These are phyloP conservation scores for Boechera divaricarpa DNA, from an alignment of 345 rosid species.

Conservation along the genomic window DNA sequence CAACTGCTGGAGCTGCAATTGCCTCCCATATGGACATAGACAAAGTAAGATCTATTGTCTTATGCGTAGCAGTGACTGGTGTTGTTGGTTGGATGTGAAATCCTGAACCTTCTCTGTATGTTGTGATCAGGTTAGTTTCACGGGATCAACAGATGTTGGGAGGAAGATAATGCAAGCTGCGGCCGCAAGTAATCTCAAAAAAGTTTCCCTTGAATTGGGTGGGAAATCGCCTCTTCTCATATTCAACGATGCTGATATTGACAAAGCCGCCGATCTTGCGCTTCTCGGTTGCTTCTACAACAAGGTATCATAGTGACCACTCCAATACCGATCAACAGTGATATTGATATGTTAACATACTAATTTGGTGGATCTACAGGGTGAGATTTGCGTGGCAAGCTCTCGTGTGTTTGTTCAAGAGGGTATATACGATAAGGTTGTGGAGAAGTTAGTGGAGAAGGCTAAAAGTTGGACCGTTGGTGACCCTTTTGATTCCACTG, in stretches of 20 bases:
- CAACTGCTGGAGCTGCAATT: constrained; percentile 82
- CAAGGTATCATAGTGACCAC: constrained; percentile 50
- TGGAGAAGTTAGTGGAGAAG: constrained; percentile 58
- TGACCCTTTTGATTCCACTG: constrained; percentile 70
- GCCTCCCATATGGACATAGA: constrained; percentile 83
- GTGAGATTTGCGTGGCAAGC: constrained; percentile 75
- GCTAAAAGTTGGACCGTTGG: constrained; percentile 67
- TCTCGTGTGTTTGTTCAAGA: constrained; percentile 89
- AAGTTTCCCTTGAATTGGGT: constrained; percentile 76
- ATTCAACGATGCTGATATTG: constrained; percentile 76
- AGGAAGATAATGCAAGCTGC: constrained; percentile 74
- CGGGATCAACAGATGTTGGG: constrained; percentile 87
- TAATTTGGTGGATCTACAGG: constrained; percentile 46
- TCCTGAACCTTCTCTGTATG: background rate
- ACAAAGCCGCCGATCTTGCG: constrained; percentile 66
- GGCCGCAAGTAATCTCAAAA: constrained; percentile 77
- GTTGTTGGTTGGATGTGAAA: background rate
- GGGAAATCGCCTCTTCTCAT: constrained; percentile 85
- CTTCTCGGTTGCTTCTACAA: constrained; percentile 55
- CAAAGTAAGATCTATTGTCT: constrained; percentile 49
- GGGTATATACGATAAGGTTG: constrained; percentile 68
- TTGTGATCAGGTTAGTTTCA: constrained; percentile 67
- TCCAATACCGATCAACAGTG: background rate
- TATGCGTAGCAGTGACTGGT: background rate
- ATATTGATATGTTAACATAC: background rate